Conservation (phyloP, 257 asterid genomes). For the Capsicum pubescens region DNA sequence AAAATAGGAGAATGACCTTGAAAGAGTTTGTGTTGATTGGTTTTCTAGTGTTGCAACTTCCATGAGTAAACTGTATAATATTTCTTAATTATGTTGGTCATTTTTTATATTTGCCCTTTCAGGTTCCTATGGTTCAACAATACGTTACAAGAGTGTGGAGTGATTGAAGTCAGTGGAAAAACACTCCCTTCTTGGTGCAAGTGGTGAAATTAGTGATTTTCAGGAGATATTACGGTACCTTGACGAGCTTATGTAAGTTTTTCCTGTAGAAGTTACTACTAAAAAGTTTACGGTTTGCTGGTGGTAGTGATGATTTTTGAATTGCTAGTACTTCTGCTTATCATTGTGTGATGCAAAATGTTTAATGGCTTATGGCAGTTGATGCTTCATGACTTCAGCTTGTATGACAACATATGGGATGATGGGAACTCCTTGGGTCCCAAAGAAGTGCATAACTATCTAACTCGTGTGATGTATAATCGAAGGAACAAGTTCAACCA, state of each 20-base stretch:
- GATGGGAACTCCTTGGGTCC: conserved; percentile 98
- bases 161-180: conserved; percentile 86
- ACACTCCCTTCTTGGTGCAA: conserved; percentile 92
- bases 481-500: conserved; percentile 96
- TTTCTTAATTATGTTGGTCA: conserved; percentile 1
- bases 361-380: background rate
- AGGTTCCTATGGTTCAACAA: conserved; percentile 96
- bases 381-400: conserved; percentile 51
- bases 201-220: conserved; percentile 95
- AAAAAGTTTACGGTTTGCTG: background rate
- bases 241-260: conserved; percentile 78
- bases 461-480: conserved; percentile 84
- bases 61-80: background rate
- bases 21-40: background rate
- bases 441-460: conserved; percentile 87
- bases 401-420: conserved; percentile 92
- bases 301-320: background rate
- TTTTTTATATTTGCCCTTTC: conserved; percentile 29
- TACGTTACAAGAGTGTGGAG: conserved; percentile 90
- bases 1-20: background rate
- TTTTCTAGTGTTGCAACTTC: background rate
- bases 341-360: background rate
- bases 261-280: background rate
- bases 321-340: background rate
- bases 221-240: conserved; percentile 87